Evolutionary conservation across 2,329 filamentous ascomycete genomes (phyloP).

Genomic region (Pseudogymnoascus sp.): DNA sequence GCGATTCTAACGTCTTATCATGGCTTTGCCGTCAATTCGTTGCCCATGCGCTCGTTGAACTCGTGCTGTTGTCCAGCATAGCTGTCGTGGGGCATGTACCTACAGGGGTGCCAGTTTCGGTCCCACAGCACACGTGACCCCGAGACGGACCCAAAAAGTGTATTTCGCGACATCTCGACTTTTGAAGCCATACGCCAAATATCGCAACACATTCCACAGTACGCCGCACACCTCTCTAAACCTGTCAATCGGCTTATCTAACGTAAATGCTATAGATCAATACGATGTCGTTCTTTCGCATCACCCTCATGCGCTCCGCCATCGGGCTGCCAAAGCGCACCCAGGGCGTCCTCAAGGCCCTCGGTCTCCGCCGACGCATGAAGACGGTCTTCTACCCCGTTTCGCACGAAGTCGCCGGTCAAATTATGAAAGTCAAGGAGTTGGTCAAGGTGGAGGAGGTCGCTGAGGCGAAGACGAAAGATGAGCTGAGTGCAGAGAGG

Average conservation of each 20-base stretch:
- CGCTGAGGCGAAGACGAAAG: constrained; percentile 48
- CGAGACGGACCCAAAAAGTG: not conserved
- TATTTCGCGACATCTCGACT: constrained; percentile 5
- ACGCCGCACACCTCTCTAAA: not conserved
- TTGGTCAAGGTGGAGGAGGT: constrained; percentile 63
- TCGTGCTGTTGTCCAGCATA: not conserved
- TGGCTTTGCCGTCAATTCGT: constrained; percentile 9
- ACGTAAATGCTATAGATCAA: not conserved
- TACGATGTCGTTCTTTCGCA: constrained; percentile 60
- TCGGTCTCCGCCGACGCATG: constrained; percentile 66
- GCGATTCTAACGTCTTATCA: constrained; percentile 10
- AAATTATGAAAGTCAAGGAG: constrained; percentile 72
- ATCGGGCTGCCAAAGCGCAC: constrained; percentile 62
- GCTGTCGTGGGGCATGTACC: constrained; percentile 6
- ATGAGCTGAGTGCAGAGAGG: constrained; percentile 53
- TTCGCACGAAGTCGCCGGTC: constrained; percentile 58
- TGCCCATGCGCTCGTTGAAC: constrained; percentile 2
- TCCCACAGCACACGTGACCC: not conserved
- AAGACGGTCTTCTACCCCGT: constrained; percentile 67
- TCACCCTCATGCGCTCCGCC: constrained; percentile 64
- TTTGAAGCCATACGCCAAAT: constrained; percentile 5
- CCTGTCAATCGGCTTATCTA: not conserved
- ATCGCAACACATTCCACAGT: not conserved
- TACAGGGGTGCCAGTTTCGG: not conserved
- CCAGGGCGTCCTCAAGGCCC: constrained; percentile 59